Evolutionary conservation across 805 yeast genomes (phyloP).

Genomic region (Cephaloascus albidus): DNA sequence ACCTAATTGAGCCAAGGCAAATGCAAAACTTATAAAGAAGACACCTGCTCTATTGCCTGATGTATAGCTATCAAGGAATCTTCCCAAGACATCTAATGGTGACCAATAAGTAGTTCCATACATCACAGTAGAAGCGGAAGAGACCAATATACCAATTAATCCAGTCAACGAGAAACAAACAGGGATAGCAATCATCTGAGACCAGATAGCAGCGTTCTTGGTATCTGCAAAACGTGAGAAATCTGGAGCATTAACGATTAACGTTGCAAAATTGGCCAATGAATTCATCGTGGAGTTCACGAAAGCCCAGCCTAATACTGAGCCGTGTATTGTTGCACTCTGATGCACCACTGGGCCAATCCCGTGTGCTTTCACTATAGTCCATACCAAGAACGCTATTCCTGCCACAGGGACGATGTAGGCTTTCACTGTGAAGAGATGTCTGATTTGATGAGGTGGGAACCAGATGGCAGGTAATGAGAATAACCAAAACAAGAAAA

Average conservation of each 20-base stretch:
- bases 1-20: conserved; percentile 71
- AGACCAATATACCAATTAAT: conserved; percentile 74
- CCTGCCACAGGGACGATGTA: conserved; percentile 77
- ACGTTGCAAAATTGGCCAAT: conserved; percentile 81
- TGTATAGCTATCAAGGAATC: conserved; percentile 46
- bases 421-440: conserved; percentile 77
- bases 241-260: conserved; percentile 83
- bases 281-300: conserved; percentile 71
- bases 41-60: conserved; percentile 72
- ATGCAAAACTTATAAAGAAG: conserved; percentile 60
- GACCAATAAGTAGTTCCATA: conserved; percentile 74
- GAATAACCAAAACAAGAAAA: conserved; percentile 74
- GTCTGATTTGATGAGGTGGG: conserved; percentile 75
- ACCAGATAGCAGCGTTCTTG: conserved; percentile 36
- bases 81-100: conserved; percentile 67
- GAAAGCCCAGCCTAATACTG: conserved; percentile 76
- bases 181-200: conserved; percentile 64
- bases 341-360: conserved; percentile 64
- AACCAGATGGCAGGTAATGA: conserved; percentile 76
- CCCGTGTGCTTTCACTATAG: conserved; percentile 71
- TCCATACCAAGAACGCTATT: conserved; percentile 76
- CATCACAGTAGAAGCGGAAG: conserved; percentile 64
- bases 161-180: conserved; percentile 72
- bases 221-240: conserved; percentile 75
- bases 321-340: conserved; percentile 40